phyloP scores from a whole-genome alignment of 2,329 filamentous ascomycete species.

The Alternaria burnsii region DNA sequence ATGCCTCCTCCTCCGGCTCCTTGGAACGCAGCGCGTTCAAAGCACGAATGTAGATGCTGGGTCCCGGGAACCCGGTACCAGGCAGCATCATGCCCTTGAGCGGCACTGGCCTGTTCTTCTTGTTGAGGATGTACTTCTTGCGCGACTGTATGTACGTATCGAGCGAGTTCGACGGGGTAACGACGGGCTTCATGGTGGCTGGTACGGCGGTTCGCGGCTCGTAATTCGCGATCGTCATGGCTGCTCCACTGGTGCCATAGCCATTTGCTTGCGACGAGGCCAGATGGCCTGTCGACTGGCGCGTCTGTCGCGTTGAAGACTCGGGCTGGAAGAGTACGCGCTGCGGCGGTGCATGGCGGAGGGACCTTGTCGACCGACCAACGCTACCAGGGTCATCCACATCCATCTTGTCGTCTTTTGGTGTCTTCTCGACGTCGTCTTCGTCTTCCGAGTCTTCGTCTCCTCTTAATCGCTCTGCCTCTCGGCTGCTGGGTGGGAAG shows the following conservation, averaged over 20 bases:
- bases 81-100: constrained; percentile 66
- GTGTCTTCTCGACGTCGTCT: constrained; percentile 55
- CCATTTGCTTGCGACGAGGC: constrained; percentile 57
- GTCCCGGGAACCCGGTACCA: constrained; percentile 74
- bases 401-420: constrained; percentile 60
- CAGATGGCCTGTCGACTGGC: constrained; percentile 57
- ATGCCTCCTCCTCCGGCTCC: constrained; percentile 84
- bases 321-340: constrained; percentile 87
- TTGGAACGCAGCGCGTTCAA: constrained; percentile 83
- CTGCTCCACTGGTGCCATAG: constrained; percentile 51
- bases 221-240: constrained; percentile 71
- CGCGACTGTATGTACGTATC: constrained; percentile 69
- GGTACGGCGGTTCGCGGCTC: constrained; percentile 71
- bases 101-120: constrained; percentile 50
- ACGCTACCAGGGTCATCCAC: constrained; percentile 60
- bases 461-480: constrained; percentile 58
- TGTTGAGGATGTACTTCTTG: constrained; percentile 60
- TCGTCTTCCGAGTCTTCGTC: constrained; percentile 62
- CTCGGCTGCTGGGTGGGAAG: constrained; percentile 58
- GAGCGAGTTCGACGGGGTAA: constrained; percentile 78
- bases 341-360: constrained; percentile 85
- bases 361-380: constrained; percentile 54
- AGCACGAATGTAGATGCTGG: constrained; percentile 91
- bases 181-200: constrained; percentile 74
- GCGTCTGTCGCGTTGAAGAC: constrained; percentile 70